Evolutionary conservation across 208 protist species (phyloP).

Genomic region (Histomonas meleagridis): DNA sequence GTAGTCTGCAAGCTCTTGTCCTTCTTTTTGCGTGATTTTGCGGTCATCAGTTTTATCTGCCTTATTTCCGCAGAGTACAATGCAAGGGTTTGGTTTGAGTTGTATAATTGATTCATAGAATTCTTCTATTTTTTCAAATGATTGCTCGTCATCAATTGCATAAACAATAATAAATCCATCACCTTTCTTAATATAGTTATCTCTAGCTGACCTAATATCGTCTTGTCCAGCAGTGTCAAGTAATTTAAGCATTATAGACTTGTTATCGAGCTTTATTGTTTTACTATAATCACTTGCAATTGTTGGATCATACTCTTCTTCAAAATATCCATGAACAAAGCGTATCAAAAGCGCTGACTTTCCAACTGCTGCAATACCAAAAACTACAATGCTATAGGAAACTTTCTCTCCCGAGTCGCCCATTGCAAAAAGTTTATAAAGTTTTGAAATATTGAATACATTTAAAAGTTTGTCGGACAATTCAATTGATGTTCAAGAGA

Average conservation of each 20-base stretch:
- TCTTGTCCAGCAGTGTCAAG: constrained; percentile 56
- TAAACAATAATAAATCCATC: constrained; percentile 54
- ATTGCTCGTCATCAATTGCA: constrained; percentile 38
- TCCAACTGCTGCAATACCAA: constrained; percentile 60
- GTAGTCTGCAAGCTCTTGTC: background rate
- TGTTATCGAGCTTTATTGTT: constrained; percentile 49
- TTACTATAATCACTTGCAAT: constrained; percentile 56
- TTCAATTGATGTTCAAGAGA: too few species aligned
- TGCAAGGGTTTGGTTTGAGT: background rate
- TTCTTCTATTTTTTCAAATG: background rate
- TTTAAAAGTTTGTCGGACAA: too few species aligned
- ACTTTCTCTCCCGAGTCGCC: too few species aligned
- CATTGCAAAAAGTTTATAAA: too few species aligned
- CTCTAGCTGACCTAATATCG: constrained; percentile 58
- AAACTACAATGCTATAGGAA: constrained; percentile 50
- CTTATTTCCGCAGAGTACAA: background rate
- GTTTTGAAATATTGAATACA: too few species aligned
- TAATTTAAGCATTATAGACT: constrained; percentile 53
- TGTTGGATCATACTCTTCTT: constrained; percentile 63
- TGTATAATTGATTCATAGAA: background rate
- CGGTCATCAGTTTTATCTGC: background rate
- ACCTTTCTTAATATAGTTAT: constrained; percentile 56
- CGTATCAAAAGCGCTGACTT: constrained; percentile 62
- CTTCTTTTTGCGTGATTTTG: background rate
- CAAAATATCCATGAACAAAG: constrained; percentile 57